Evolutionary conservation across 768 basidiomycete species (phyloP).

Genomic region (Boletellus sp.): DNA sequence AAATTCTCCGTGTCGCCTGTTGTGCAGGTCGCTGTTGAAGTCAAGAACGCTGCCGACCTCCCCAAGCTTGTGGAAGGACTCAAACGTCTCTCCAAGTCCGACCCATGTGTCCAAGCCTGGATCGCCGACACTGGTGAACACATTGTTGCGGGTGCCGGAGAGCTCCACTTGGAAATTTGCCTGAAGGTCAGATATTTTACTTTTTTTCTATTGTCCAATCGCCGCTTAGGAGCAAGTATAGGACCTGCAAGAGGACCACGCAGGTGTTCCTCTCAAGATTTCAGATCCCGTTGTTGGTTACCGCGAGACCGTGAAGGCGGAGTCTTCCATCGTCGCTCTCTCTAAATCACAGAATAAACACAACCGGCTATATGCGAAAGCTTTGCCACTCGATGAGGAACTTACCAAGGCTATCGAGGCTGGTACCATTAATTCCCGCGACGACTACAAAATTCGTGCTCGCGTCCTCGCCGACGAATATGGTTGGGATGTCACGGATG

Average conservation of each 20-base stretch:
- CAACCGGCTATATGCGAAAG: conserved; percentile 96
- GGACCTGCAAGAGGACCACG: conserved; percentile 99
- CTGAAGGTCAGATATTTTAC: conserved; percentile 64
- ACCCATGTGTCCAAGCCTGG: conserved; percentile 98
- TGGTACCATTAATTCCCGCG: conserved; percentile 83
- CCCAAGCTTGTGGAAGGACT: conserved; percentile 99
- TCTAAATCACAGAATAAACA: conserved; percentile 99
- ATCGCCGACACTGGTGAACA: conserved; percentile 92
- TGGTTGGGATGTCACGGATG: conserved; percentile 99
- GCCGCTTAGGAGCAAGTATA: conserved; percentile 26
- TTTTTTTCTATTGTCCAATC: background rate
- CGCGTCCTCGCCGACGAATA: conserved; percentile 93
- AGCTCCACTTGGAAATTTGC: conserved; percentile 99
- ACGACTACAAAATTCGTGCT: conserved; percentile 97
- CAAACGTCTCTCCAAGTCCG: conserved; percentile 99
- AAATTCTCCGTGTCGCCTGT: conserved; percentile 99
- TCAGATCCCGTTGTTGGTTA: conserved; percentile 98
- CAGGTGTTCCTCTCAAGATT: conserved; percentile 97
- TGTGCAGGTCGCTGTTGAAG: conserved; percentile 98
- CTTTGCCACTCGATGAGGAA: conserved; percentile 90
- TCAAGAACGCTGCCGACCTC: conserved; percentile 98
- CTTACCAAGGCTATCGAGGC: conserved; percentile 88
- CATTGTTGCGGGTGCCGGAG: conserved; percentile 99
- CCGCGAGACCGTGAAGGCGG: conserved; percentile 94
- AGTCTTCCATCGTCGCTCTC: conserved; percentile 92